Percentiles rank a stretch among this genome's conserved stretches.
These are phyloP conservation scores for Aspergillus wentii DNA, from an alignment of 495 filamentous ascomycete genomes.

Conservation along the genomic window DNA sequence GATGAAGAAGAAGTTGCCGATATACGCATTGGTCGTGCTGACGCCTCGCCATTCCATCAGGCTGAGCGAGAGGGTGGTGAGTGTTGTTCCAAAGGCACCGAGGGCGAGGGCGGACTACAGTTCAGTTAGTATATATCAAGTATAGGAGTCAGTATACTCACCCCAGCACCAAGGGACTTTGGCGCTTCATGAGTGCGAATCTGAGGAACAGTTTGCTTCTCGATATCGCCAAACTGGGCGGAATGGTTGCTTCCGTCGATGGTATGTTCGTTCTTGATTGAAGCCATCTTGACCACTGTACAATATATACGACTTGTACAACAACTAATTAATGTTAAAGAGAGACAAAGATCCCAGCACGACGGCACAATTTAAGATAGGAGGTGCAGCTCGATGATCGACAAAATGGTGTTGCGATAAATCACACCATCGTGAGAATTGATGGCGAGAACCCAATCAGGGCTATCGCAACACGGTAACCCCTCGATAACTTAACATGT, in stretches of 20 bases:
- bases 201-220: constrained; percentile 8
- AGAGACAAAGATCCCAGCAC: background rate
- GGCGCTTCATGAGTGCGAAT: constrained; percentile 2
- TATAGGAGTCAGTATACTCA: constrained; percentile 7
- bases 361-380: background rate
- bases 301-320: background rate
- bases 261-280: constrained; percentile 4
- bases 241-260: constrained; percentile 1
- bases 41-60: constrained; percentile 48
- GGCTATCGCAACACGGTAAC: too few relatives aligned
- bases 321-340: background rate
- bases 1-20: constrained; percentile 48
- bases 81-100: constrained; percentile 46
- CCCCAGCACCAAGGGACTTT: constrained; percentile 20
- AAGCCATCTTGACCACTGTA: constrained; percentile 6
- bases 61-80: constrained; percentile 43
- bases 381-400: background rate
- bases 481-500: too few relatives aligned
- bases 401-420: background rate
- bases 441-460: background rate
- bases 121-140: background rate
- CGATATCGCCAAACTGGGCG: constrained; percentile 15
- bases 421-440: background rate
- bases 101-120: constrained; percentile 41
- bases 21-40: constrained; percentile 39